Evolutionary conservation across 331 rosid species (phyloP).

Genomic region (Erythrophleum ivorense): DNA sequence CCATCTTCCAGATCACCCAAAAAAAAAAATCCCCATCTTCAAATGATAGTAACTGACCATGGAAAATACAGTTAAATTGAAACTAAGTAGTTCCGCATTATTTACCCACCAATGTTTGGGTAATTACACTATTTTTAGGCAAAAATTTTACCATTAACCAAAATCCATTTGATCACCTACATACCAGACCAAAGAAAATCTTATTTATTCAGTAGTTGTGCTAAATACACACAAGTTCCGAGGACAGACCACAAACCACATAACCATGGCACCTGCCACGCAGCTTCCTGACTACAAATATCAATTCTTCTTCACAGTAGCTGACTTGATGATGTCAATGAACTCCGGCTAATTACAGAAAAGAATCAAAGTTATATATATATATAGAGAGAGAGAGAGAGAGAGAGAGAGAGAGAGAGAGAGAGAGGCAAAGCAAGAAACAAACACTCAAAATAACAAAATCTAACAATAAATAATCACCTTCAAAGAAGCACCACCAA

Average conservation of each 20-base stretch:
- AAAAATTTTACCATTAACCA: constrained; percentile 19
- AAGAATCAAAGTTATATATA: constrained; percentile 14
- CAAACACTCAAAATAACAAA: constrained; percentile 2
- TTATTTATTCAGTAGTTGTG: constrained; percentile 32
- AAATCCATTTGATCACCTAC: constrained; percentile 39
- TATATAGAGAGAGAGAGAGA: background rate
- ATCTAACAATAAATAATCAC: constrained; percentile 36
- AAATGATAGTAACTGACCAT: background rate
- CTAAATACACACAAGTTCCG: constrained; percentile 35
- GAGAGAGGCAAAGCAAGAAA: constrained; percentile 31
- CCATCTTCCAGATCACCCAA: too few relatives aligned
- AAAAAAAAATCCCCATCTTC: background rate
- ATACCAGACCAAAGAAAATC: constrained; percentile 29
- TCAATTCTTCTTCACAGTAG: constrained; percentile 77
- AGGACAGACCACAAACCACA: constrained; percentile 39
- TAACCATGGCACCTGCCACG: constrained; percentile 23
- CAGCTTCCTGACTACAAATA: constrained; percentile 33
- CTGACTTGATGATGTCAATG: constrained; percentile 79
- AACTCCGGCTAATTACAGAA: constrained; percentile 66
- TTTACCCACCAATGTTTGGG: constrained; percentile 40
- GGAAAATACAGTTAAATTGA: background rate
- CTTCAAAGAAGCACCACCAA: constrained; percentile 96
- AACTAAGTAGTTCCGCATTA: background rate
- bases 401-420: background rate
- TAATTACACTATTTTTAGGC: constrained; percentile 38